Percentiles rank a stretch among this genome's conserved stretches.
phyloP scores from a whole-genome alignment of 768 basidiomycete species.

The Russula griseocarnosa region DNA sequence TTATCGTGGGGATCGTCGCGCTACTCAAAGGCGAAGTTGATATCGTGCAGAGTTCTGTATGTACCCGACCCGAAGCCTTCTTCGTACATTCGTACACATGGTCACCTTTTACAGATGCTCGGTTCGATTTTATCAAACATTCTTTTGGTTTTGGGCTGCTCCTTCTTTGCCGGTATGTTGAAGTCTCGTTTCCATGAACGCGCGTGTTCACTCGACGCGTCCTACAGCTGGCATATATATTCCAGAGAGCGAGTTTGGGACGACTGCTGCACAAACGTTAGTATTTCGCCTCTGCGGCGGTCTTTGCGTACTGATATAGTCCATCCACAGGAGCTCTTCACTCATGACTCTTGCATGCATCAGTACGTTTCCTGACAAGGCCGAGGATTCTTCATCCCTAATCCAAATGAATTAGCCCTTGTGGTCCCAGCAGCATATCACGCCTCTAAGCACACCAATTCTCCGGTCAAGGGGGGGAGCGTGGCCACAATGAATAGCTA shows the following conservation, averaged over 20 bases:
- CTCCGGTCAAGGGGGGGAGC: not conserved
- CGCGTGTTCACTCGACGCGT: not conserved
- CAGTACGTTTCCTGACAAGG: slow-evolving; percentile 46
- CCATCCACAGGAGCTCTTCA: slow-evolving; percentile 20
- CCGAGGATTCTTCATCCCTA: not conserved
- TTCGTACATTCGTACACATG: not conserved
- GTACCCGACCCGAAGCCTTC: slow-evolving; percentile 27
- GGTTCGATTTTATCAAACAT: slow-evolving; percentile 90
- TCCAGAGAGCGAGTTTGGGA: slow-evolving; percentile 77
- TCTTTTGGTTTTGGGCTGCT: slow-evolving; percentile 85
- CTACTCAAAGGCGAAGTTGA: slow-evolving; percentile 68
- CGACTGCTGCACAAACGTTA: slow-evolving; percentile 84
- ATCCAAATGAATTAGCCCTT: slow-evolving; percentile 47
- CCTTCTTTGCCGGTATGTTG: slow-evolving; percentile 72
- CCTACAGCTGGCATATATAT: slow-evolving; percentile 55
- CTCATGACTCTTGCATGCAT: slow-evolving; percentile 85
- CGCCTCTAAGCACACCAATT: slow-evolving; percentile 37
- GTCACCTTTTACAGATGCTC: slow-evolving; percentile 54
- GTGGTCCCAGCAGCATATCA: slow-evolving; percentile 89
- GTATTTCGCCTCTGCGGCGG: slow-evolving; percentile 31
- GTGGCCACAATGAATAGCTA: slow-evolving; percentile 14
- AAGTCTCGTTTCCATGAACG: not conserved
- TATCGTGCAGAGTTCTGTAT: slow-evolving; percentile 87
- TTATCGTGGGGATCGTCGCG: slow-evolving; percentile 86
- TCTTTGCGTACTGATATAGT: not conserved